Conservation (phyloP, 1,284 basidiomycete genomes). For the Butyriboletus appendiculatus region DNA sequence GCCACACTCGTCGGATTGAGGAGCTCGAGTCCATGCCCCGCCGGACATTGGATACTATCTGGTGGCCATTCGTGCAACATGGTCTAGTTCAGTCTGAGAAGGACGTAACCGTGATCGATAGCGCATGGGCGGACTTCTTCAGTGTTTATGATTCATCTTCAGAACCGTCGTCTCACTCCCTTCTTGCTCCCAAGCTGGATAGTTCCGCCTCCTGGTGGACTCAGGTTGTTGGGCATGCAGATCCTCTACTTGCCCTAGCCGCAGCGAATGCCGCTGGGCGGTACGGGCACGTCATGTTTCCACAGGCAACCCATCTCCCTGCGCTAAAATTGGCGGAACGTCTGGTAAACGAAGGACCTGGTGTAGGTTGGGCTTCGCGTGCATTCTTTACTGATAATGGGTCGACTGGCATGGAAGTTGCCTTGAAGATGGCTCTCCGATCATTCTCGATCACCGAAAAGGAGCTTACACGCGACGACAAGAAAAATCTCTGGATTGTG, state of each 20-base stretch:
- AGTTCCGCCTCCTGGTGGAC: constrained; percentile 99
- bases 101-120: constrained; percentile 91
- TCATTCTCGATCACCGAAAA: constrained; percentile 54
- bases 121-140: constrained; percentile 87
- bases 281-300: constrained; percentile 98
- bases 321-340: constrained; percentile 80
- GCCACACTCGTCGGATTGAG: constrained; percentile 64
- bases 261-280: constrained; percentile 90
- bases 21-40: constrained; percentile 79
- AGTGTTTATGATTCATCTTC: constrained; percentile 53
- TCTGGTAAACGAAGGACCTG: constrained; percentile 70
- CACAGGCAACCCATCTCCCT: constrained; percentile 84
- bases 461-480: constrained; percentile 37
- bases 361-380: constrained; percentile 86
- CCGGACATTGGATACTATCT: constrained; percentile 78
- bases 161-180: constrained; percentile 33
- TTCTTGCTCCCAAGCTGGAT: constrained; percentile 79
- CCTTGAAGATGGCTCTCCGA: constrained; percentile 95
- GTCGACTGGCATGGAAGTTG: constrained; percentile 95
- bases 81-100: constrained; percentile 64
- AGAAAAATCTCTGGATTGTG: constrained; percentile 74
- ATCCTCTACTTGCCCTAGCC: constrained; percentile 78
- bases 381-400: constrained; percentile 96
- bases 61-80: constrained; percentile 99
- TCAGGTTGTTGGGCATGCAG: constrained; percentile 86